Percentiles rank a stretch among this genome's conserved stretches.
Evolutionary conservation across 768 basidiomycete genomes (phyloP).

Genomic region (Artomyces pyxidatus): DNA sequence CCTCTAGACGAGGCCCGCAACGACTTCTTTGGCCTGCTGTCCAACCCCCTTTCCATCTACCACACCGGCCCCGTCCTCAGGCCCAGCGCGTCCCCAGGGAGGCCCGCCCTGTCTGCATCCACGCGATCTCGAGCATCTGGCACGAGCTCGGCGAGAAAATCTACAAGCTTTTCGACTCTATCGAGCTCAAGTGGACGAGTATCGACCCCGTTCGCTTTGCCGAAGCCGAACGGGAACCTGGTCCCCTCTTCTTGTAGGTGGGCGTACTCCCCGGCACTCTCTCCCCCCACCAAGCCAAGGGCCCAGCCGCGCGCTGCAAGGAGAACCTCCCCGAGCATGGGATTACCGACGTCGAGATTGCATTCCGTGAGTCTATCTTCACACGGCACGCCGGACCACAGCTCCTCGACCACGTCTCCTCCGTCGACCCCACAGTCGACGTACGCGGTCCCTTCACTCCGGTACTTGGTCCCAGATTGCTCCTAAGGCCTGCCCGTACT

Average conservation of each 20-base stretch:
- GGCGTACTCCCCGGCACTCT: conserved; percentile 26
- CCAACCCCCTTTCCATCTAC: not conserved
- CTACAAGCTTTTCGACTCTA: conserved; percentile 20
- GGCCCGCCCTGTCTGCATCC: conserved; percentile 23
- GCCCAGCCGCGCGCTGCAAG: conserved; percentile 19
- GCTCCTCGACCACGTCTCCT: conserved; percentile 22
- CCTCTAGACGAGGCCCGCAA: not conserved
- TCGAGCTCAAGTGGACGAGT: conserved; percentile 21
- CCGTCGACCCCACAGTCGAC: conserved; percentile 19
- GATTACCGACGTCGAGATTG: conserved; percentile 28
- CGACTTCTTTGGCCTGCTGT: conserved; percentile 3
- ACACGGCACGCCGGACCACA: conserved; percentile 16
- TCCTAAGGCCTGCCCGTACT: conserved; percentile 20
- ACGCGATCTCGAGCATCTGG: conserved; percentile 23
- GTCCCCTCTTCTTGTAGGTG: conserved; percentile 23
- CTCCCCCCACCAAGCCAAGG: conserved; percentile 20
- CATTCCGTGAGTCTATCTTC: conserved; percentile 24
- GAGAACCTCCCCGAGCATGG: conserved; percentile 21
- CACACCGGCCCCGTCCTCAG: conserved; percentile 1
- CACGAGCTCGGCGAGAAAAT: conserved; percentile 17
- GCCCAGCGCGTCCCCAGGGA: conserved; percentile 18
- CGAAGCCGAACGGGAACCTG: conserved; percentile 16
- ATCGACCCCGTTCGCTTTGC: conserved; percentile 27
- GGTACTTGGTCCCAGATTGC: conserved; percentile 31
- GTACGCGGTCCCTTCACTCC: conserved; percentile 27